phyloP scores from a whole-genome alignment of 768 basidiomycete genomes.

The Leccinum pellstonianum region DNA sequence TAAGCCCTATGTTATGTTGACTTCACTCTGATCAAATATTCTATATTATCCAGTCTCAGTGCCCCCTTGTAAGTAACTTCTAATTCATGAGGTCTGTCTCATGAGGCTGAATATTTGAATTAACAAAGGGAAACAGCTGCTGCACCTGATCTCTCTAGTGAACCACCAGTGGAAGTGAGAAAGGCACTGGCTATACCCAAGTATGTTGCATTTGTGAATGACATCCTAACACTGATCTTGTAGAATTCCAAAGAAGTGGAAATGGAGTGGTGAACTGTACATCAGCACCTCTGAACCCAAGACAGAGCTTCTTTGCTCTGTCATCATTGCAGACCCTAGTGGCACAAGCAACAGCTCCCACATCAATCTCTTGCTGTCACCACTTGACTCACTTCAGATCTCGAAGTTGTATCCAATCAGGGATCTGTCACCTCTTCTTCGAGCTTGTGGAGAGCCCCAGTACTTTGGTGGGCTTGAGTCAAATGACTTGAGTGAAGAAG shows the following conservation, averaged over 20 bases:
- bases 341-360: conserved; percentile 44
- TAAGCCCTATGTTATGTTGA: conserved; percentile 10
- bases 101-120: neutral
- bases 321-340: conserved; percentile 45
- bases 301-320: conserved; percentile 48
- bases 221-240: neutral
- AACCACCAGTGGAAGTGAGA: conserved; percentile 4
- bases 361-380: conserved; percentile 47
- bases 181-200: conserved; percentile 26
- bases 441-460: conserved; percentile 47
- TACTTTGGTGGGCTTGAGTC: conserved; percentile 55
- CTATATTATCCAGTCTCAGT: conserved; percentile 18
- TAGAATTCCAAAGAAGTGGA: conserved; percentile 63
- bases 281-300: conserved; percentile 37
- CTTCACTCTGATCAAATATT: neutral
- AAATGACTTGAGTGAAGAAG: conserved; percentile 38
- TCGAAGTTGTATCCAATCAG: conserved; percentile 46
- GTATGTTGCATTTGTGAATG: conserved; percentile 16
- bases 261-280: conserved; percentile 60
- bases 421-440: conserved; percentile 47
- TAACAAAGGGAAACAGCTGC: conserved; percentile 18
- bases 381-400: conserved; percentile 43
- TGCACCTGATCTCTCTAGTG: conserved; percentile 3
- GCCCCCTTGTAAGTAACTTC: conserved; percentile 24
- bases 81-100: neutral